These are phyloP conservation scores for Ascosphaera apis DNA, from an alignment of 2,329 filamentous ascomycete genomes.

Conservation along the genomic window DNA sequence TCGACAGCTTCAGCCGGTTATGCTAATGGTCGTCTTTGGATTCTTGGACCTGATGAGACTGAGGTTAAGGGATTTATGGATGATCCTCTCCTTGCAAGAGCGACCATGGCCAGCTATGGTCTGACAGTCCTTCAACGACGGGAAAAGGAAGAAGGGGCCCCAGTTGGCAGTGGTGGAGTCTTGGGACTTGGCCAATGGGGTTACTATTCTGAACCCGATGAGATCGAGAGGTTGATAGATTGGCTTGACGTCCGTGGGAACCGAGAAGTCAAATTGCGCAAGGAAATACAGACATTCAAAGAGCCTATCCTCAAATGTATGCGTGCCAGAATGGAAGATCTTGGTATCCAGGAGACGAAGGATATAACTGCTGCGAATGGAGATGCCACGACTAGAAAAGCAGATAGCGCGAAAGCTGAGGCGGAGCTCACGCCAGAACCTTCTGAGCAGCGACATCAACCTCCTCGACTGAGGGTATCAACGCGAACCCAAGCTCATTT, in stretches of 20 bases:
- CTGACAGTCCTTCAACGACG: conserved; percentile 75
- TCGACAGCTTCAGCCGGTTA: conserved; percentile 74
- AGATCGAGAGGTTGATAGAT: conserved; percentile 53
- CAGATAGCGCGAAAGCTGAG: conserved; percentile 26
- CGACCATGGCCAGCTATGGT: conserved; percentile 54
- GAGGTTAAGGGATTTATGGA: conserved; percentile 75
- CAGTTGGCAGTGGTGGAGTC: conserved; percentile 31
- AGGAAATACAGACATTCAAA: conserved; percentile 57
- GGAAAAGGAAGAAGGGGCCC: conserved; percentile 59
- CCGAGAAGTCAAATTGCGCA: conserved; percentile 68
- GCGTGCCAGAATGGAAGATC: conserved; percentile 53
- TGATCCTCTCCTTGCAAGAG: conserved; percentile 41
- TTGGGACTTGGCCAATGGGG: conserved; percentile 67
- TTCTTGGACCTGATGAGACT: conserved; percentile 80
- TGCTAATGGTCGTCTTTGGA: conserved; percentile 86
- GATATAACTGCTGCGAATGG: neutral
- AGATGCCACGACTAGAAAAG: no score
- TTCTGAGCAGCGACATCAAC: no score
- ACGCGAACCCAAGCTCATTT: conserved; percentile 39
- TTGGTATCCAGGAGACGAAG: conserved; percentile 15
- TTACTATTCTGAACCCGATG: conserved; percentile 61
- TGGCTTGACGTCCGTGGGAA: conserved; percentile 78
- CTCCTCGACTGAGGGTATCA: conserved; percentile 31
- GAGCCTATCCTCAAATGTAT: conserved; percentile 59
- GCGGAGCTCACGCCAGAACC: conserved; percentile 24